Base-by-base conservation (phyloP, 2,329 filamentous ascomycete species). In the Cryphonectria carpinicola region DNA sequence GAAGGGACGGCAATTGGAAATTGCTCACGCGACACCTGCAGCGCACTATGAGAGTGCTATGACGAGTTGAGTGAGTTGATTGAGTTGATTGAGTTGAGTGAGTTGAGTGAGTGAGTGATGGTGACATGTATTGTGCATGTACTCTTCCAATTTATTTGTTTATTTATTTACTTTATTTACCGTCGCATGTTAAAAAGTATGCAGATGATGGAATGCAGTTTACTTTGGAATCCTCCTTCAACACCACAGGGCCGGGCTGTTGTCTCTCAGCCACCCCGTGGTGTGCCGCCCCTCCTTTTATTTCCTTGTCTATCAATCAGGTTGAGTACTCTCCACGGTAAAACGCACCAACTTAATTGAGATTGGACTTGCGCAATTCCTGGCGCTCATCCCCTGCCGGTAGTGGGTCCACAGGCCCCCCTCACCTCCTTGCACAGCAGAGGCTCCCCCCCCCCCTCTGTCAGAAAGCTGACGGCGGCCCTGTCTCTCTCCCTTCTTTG, bases 11-110 rank as follows among this genome's bases (percentile, higher is more conserved):
- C 58, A 39, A 7, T 32, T 61, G 58, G 35, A 61, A 32, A 61
- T 37, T 61, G 58, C 58, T 61, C 58, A 61, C 58, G 58, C 58
- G 58, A 61, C 58, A n/a, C 54, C 54, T 32, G 25, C 54, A 32
- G n/a, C 28, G 25, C 4, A 58, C 54, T 49, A 49, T 49, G 22
- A 49, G n/a, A 10, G 46, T n/a, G n/a, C 17, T 22, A n/a, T 49
- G 19, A 49, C 11, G 14, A 32, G 32, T 32, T 32, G 32, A 32
- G 32, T 32, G 32, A 32, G 32, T 32, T n/a, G n/a, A n/a, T n/a
- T n/a, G n/a, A n/a, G n/a, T n/a, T n/a, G n/a, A n/a, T n/a, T n/a
- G n/a, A 46, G 19, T 39, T 37, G 10, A 49, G 22, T 3, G 32
- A 32, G 32, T 32, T 32, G 32, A 32, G 32, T 32, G 32, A 32